Conservation (phyloP, 176 grass and related monocot species). For the Pontederia crassipes region DNA sequence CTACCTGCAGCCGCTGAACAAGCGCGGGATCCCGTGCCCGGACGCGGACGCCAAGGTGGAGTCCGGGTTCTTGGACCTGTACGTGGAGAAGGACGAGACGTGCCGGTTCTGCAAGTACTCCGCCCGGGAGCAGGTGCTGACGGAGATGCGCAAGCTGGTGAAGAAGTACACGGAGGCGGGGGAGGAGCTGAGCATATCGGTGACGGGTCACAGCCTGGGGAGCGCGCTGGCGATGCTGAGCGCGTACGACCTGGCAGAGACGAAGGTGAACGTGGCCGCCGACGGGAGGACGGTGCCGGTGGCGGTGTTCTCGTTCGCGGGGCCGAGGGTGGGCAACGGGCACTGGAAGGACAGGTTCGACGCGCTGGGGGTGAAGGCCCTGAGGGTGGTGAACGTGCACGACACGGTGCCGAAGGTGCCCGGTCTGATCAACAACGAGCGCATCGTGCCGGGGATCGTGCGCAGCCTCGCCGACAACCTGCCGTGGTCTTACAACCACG, state of each 20-base stretch:
- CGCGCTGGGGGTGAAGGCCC: constrained; percentile 10
- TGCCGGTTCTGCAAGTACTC: constrained; percentile 96
- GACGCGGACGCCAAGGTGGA: constrained; percentile 59
- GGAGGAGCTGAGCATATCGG: constrained; percentile 63
- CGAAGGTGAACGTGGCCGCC: constrained; percentile 13
- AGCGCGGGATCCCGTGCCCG: constrained; percentile 58
- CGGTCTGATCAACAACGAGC: constrained; percentile 69
- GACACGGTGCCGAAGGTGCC: constrained; percentile 80
- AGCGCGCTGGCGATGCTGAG: constrained; percentile 62
- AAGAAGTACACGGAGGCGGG: constrained; percentile 21
- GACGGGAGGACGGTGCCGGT: constrained; percentile 19
- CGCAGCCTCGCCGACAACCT: constrained; percentile 7
- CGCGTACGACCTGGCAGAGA: constrained; percentile 81
- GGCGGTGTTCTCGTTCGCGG: constrained; percentile 66
- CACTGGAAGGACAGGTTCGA: constrained; percentile 60
- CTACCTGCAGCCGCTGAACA: constrained; percentile 44
- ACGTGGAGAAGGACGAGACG: constrained; percentile 58
- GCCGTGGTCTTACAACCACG: constrained; percentile 13
- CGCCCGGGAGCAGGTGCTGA: constrained; percentile 62
- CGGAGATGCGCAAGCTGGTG: constrained; percentile 56
- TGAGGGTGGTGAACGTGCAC: constrained; percentile 71
- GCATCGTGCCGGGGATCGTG: constrained; percentile 31
- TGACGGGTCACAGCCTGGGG: constrained; percentile 81
- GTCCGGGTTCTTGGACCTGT: constrained; percentile 65
- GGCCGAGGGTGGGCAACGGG: constrained; percentile 69